A percentile compares a stretch with the other conserved stretches of the same genome.
Evolutionary conservation across 2,329 filamentous ascomycete species (phyloP).

Genomic region (Alternaria ventricosa): DNA sequence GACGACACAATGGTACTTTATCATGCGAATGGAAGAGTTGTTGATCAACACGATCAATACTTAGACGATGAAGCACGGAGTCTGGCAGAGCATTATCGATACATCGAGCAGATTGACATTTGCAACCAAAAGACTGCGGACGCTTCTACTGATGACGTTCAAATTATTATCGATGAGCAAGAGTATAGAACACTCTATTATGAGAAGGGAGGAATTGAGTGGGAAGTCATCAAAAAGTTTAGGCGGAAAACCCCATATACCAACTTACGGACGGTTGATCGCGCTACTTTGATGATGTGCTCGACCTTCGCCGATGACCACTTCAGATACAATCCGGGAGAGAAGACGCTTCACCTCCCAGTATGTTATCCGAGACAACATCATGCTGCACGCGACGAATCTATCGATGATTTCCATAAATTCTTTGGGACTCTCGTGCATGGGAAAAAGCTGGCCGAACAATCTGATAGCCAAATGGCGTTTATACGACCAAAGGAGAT

Average conservation of each 20-base stretch:
- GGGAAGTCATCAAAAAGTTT: background rate
- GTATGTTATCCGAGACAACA: constrained; percentile 12
- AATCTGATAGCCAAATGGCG: constrained; percentile 11
- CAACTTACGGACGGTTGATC: too few species aligned
- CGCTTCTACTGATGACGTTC: background rate
- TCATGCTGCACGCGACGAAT: background rate
- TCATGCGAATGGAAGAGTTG: constrained; percentile 11
- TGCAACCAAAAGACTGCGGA: background rate
- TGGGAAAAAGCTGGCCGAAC: background rate
- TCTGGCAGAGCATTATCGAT: background rate
- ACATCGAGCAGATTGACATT: constrained; percentile 10
- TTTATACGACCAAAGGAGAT: constrained; percentile 17
- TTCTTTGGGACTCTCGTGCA: background rate
- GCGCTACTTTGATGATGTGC: constrained; percentile 13
- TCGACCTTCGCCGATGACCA: constrained; percentile 19
- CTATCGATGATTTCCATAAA: too few species aligned
- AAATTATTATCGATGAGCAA: constrained; percentile 11
- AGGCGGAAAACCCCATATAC: too few species aligned
- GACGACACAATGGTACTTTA: constrained; percentile 19
- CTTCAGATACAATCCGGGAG: constrained; percentile 15
- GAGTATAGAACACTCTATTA: background rate
- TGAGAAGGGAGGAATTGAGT: background rate
- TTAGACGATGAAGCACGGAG: constrained; percentile 12
- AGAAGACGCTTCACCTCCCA: constrained; percentile 13
- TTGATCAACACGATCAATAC: constrained; percentile 16